A percentile compares a stretch with the other conserved stretches of the same genome.
phyloP scores from a whole-genome alignment of 2,329 filamentous ascomycete genomes.

The Penicillium sp. region DNA sequence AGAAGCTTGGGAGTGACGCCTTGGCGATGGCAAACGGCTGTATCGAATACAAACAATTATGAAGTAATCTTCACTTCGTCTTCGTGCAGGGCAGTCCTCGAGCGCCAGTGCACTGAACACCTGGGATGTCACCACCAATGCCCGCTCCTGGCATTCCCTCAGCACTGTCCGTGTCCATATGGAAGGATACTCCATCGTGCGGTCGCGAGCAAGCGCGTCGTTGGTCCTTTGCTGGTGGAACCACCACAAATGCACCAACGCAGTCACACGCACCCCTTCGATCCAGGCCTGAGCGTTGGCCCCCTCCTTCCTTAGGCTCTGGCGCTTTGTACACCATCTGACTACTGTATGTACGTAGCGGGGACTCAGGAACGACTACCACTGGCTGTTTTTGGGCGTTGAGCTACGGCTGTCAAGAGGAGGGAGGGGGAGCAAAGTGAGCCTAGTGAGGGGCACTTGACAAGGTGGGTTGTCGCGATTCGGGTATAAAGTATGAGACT shows the following conservation, averaged over 20 bases:
- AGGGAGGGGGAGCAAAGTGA: conserved; percentile 4
- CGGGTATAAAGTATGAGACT: neutral
- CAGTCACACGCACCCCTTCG: conserved; percentile 14
- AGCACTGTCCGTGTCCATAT: neutral
- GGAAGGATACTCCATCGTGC: neutral
- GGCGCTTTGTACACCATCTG: conserved; percentile 12
- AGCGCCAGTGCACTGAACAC: neutral
- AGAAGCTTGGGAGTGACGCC: no score
- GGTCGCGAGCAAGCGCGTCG: neutral
- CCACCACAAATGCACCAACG: neutral
- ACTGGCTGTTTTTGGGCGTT: conserved; percentile 25
- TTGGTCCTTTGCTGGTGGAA: conserved; percentile 1
- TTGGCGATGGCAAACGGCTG: neutral
- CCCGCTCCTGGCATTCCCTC: neutral
- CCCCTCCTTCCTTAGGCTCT: neutral
- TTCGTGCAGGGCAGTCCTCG: neutral
- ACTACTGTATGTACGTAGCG: conserved; percentile 18
- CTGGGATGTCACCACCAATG: neutral
- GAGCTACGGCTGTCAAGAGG: neutral
- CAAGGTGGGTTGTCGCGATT: neutral
- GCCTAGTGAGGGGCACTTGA: neutral
- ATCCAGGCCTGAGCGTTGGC: conserved; percentile 20
- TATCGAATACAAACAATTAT: neutral
- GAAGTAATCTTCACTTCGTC: neutral
- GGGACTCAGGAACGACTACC: conserved; percentile 30